Evolutionary conservation across 768 basidiomycete genomes (phyloP).

Genomic region (Phylloporus sp.): DNA sequence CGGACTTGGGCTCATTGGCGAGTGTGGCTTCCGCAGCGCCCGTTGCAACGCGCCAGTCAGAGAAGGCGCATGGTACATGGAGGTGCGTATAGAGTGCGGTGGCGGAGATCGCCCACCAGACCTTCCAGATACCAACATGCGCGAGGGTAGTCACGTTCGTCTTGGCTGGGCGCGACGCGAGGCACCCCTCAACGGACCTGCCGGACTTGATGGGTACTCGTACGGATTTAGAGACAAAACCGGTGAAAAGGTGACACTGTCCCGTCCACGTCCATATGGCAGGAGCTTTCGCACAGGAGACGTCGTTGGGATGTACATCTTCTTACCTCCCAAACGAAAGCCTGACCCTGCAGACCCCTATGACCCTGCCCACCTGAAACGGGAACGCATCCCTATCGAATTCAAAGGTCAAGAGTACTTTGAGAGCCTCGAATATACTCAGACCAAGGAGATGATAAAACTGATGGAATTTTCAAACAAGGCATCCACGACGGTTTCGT

Average conservation of each 20-base stretch:
- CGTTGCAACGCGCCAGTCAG: conserved; percentile 86
- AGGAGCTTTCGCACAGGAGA: conserved; percentile 73
- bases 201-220: conserved; percentile 89
- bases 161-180: conserved; percentile 92
- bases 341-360: conserved; percentile 59
- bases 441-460: conserved; percentile 87
- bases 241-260: conserved; percentile 86
- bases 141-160: conserved; percentile 78
- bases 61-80: conserved; percentile 93
- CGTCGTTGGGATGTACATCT: conserved; percentile 91
- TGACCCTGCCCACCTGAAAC: conserved; percentile 79
- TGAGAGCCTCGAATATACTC: conserved; percentile 85
- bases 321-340: conserved; percentile 65
- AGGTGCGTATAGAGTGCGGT: conserved; percentile 74
- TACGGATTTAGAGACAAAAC: conserved; percentile 90
- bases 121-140: conserved; percentile 42
- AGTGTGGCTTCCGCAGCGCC: conserved; percentile 87
- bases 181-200: conserved; percentile 89
- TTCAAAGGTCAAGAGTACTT: conserved; percentile 98
- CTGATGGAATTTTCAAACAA: conserved; percentile 78
- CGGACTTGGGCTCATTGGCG: conserved; percentile 70
- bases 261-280: conserved; percentile 78
- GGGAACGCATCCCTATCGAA: conserved; percentile 90
- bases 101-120: conserved; percentile 53
- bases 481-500: conserved; percentile 48